Conservation (phyloP, 805 yeast genomes). For the Ogataea allantospora region DNA sequence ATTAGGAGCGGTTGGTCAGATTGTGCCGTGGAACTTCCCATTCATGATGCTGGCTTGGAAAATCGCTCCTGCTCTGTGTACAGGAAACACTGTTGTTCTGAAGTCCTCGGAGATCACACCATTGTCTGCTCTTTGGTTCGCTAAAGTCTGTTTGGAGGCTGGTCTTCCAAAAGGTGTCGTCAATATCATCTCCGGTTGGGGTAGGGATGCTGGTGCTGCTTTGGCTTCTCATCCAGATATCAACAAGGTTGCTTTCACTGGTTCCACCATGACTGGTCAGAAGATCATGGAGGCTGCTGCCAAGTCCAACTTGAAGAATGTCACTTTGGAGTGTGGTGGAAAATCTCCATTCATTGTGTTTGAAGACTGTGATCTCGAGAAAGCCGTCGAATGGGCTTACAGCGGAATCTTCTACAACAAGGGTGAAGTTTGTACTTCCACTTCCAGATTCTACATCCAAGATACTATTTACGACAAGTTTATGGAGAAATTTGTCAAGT, state of each 20-base stretch:
- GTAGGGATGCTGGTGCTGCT: slow-evolving; percentile 66
- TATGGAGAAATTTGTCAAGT: slow-evolving; percentile 37
- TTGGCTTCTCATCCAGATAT: slow-evolving; percentile 63
- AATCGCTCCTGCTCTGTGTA: slow-evolving; percentile 71
- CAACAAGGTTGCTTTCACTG: slow-evolving; percentile 76
- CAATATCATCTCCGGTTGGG: slow-evolving; percentile 70
- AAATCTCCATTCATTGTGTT: slow-evolving; percentile 54
- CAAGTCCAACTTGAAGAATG: slow-evolving; percentile 50
- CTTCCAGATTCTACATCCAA: slow-evolving; percentile 45
- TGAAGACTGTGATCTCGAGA: slow-evolving; percentile 52
- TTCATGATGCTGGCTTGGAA: slow-evolving; percentile 77
- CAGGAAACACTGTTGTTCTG: slow-evolving; percentile 70
- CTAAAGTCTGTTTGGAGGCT: slow-evolving; percentile 59
- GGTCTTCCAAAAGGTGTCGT: slow-evolving; percentile 78
- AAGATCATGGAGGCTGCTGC: slow-evolving; percentile 68
- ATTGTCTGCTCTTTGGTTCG: slow-evolving; percentile 64
- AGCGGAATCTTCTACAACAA: slow-evolving; percentile 45
- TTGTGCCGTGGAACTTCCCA: slow-evolving; percentile 85
- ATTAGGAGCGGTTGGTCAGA: slow-evolving; percentile 76
- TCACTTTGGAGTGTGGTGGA: slow-evolving; percentile 62
- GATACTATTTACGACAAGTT: slow-evolving; percentile 43
- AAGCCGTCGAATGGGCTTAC: slow-evolving; percentile 51
- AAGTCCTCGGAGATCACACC: slow-evolving; percentile 80
- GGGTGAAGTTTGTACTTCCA: slow-evolving; percentile 49
- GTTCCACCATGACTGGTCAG: slow-evolving; percentile 75